These are phyloP conservation scores for Talaromyces sp. DNA, from an alignment of 2,329 filamentous ascomycete species.

Conservation along the genomic window DNA sequence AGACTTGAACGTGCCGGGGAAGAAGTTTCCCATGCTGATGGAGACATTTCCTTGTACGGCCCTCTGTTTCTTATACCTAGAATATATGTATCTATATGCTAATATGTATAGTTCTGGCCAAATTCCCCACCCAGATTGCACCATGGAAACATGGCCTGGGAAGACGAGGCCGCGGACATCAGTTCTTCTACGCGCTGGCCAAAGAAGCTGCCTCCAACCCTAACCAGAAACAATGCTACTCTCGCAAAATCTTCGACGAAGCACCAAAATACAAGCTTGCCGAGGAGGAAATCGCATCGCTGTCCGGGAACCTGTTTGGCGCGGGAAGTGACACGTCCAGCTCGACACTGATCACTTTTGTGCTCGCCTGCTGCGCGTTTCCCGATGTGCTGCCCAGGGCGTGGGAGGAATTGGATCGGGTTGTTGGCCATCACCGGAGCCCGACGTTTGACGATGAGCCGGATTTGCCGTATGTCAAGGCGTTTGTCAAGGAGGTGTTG, in stretches of 20 bases:
- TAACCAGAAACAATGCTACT: conserved; percentile 37
- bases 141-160: conserved; percentile 48
- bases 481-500: conserved; percentile 26
- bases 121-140: conserved; percentile 45
- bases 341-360: conserved; percentile 24
- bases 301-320: conserved; percentile 41
- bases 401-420: conserved; percentile 32
- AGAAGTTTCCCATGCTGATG: conserved; percentile 54
- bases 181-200: conserved; percentile 51
- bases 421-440: conserved; percentile 26
- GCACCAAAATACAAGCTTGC: conserved; percentile 43
- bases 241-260: conserved; percentile 46
- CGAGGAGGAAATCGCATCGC: conserved; percentile 41
- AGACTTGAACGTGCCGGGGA: conserved; percentile 52
- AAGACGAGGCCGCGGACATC: conserved; percentile 42
- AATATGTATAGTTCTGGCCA: conserved; percentile 32
- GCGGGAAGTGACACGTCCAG: conserved; percentile 25
- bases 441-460: conserved; percentile 27
- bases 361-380: conserved; percentile 10
- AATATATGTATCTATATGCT: background rate
- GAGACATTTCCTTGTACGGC: conserved; percentile 46
- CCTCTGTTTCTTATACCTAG: background rate
- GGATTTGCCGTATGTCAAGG: conserved; percentile 25
- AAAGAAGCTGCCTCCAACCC: conserved; percentile 44
- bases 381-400: conserved; percentile 33